Conservation (phyloP, 148 eudicot species). For the Dysphania ambrosioides region DNA sequence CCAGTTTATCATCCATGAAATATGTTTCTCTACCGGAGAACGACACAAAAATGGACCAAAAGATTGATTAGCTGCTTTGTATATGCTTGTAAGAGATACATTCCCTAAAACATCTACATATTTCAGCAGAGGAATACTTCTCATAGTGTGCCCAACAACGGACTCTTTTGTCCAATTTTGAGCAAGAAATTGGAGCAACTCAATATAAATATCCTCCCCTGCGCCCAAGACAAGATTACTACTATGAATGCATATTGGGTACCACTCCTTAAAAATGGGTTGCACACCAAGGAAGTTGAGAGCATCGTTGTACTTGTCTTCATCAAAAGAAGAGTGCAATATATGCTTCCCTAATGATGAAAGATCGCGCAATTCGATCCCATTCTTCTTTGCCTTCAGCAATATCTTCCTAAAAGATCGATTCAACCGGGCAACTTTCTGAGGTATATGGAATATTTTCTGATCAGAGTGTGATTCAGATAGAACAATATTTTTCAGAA, state of each 20-base stretch:
- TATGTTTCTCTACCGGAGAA: not conserved
- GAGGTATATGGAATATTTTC: constrained; percentile 50
- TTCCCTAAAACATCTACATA: constrained; percentile 35
- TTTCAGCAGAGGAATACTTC: constrained; percentile 44
- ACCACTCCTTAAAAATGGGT: constrained; percentile 52
- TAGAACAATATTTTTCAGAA: constrained; percentile 41
- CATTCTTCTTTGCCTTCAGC: constrained; percentile 34
- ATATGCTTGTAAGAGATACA: constrained; percentile 33
- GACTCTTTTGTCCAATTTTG: constrained; percentile 43
- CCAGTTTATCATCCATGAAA: constrained; percentile 46
- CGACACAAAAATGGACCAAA: constrained; percentile 21
- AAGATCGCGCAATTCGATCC: constrained; percentile 43
- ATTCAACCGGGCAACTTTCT: no score
- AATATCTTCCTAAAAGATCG: constrained; percentile 53
- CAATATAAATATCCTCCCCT: constrained; percentile 40
- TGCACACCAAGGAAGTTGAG: constrained; percentile 51
- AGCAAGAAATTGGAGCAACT: constrained; percentile 51
- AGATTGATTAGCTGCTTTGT: constrained; percentile 4
- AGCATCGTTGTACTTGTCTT: constrained; percentile 31
- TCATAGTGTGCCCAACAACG: constrained; percentile 32
- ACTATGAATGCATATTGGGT: constrained; percentile 54
- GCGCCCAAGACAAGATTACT: constrained; percentile 52
- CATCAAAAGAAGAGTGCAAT: constrained; percentile 53
- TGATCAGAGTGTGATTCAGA: constrained; percentile 46
- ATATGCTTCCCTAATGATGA: constrained; percentile 60